Conservation (phyloP, 148 eudicot species). For the Linanthus parryae region DNA sequence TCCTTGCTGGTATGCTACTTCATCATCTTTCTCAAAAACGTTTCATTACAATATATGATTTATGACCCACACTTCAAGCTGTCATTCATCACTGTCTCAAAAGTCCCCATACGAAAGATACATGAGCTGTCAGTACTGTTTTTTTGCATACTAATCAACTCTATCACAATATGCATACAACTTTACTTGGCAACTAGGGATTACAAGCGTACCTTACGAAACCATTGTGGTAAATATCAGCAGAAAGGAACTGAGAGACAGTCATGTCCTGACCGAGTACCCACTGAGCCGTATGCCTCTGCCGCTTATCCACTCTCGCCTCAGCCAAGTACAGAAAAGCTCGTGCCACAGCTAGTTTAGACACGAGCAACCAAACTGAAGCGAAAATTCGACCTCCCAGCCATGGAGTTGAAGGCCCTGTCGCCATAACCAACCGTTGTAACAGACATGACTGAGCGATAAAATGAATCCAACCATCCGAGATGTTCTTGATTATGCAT, state of each 20-base stretch:
- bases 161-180: too few relatives aligned
- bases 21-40: too few relatives aligned
- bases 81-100: too few relatives aligned
- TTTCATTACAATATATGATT: too few relatives aligned
- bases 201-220: slow-evolving; percentile 34
- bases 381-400: slow-evolving; percentile 53
- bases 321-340: slow-evolving; percentile 60
- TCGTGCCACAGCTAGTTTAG: slow-evolving; percentile 55
- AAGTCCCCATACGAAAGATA: too few relatives aligned
- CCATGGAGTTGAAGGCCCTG: slow-evolving; percentile 44
- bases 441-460: slow-evolving; percentile 52
- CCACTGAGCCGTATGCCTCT: slow-evolving; percentile 46
- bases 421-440: slow-evolving; percentile 75
- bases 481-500: too few relatives aligned
- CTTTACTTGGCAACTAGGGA: too few relatives aligned
- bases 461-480: slow-evolving; percentile 51
- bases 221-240: slow-evolving; percentile 46
- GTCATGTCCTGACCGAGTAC: slow-evolving; percentile 47
- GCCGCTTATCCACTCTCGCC: slow-evolving; percentile 59
- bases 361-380: slow-evolving; percentile 48
- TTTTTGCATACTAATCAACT: too few relatives aligned
- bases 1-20: too few relatives aligned
- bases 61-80: too few relatives aligned
- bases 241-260: slow-evolving; percentile 48
- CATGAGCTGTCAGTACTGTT: too few relatives aligned